Evolutionary conservation across 371 early-diverging fungal genomes (phyloP).

Genomic region (Gilbertella persicaria): DNA sequence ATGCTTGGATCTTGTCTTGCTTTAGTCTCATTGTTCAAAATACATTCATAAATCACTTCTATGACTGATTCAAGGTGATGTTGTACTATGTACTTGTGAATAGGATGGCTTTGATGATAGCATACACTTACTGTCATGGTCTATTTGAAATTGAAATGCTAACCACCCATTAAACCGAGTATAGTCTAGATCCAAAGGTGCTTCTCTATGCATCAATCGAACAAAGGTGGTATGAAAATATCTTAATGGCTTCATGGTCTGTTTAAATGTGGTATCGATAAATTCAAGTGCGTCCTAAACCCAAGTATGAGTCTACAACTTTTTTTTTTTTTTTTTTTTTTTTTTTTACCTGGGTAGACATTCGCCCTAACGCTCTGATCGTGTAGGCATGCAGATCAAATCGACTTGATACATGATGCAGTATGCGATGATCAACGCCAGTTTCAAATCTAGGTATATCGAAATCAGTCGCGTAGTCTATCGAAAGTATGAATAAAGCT

Average conservation of each 20-base stretch:
- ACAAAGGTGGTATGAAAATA: background rate
- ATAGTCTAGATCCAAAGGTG: background rate
- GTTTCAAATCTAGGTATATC: slow-evolving; percentile 23
- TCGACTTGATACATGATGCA: background rate
- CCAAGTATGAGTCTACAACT: no score
- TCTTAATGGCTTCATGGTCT: background rate
- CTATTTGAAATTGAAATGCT: background rate
- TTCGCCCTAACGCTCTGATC: background rate
- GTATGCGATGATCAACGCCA: slow-evolving; percentile 6
- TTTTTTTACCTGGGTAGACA: background rate
- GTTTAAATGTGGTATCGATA: background rate
- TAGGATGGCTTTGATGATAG: background rate
- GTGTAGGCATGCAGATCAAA: slow-evolving; percentile 4
- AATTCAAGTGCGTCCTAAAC: slow-evolving; percentile 7
- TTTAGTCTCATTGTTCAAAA: background rate
- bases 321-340: no score
- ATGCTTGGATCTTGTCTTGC: background rate
- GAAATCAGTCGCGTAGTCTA: slow-evolving; percentile 22
- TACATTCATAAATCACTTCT: background rate
- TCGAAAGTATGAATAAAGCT: background rate
- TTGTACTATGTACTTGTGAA: background rate
- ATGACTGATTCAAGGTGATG: background rate
- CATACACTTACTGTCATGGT: background rate
- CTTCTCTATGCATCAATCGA: background rate
- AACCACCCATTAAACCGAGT: no score